A percentile compares a stretch with the other conserved stretches of the same genome.
Evolutionary conservation across 2,329 filamentous ascomycete species (phyloP).

Genomic region (Paracoccidioides brasiliensis): DNA sequence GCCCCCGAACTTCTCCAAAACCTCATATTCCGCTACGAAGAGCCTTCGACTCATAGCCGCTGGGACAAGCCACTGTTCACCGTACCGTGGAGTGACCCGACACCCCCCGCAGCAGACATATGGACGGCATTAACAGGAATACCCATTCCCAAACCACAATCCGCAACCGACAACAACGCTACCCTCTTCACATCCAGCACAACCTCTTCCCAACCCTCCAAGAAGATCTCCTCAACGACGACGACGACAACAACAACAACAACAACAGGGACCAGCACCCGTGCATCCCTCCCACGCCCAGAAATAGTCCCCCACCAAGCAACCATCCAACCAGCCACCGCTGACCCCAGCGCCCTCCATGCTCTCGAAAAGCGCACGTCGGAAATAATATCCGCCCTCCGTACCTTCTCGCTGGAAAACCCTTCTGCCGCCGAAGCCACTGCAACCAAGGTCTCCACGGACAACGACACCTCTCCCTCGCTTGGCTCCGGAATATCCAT

Average conservation of each 20-base stretch:
- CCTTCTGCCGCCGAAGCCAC: conserved; percentile 25
- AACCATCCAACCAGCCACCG: conserved; percentile 28
- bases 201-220: conserved; percentile 7
- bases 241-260: conserved; percentile 2
- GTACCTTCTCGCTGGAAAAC: conserved; percentile 26
- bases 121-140: conserved; percentile 43
- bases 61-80: conserved; percentile 56
- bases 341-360: conserved; percentile 30
- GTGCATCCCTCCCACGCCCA: conserved; percentile 10
- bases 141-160: conserved; percentile 16
- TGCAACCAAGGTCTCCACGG: neutral
- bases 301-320: conserved; percentile 26
- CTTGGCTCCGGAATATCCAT: conserved; percentile 21
- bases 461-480: neutral
- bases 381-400: conserved; percentile 29
- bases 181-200: conserved; percentile 9
- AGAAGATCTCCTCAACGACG: conserved; percentile 5
- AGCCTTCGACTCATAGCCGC: conserved; percentile 51
- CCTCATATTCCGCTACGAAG: conserved; percentile 53
- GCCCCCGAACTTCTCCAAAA: conserved; percentile 47
- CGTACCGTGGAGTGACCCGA: conserved; percentile 42
- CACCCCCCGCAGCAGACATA: conserved; percentile 45
- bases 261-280: conserved; percentile 1
- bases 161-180: conserved; percentile 5
- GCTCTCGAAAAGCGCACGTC: conserved; percentile 32